phyloP scores from a whole-genome alignment of 306 rosid genomes.

The Begonia fuchsioides region DNA sequence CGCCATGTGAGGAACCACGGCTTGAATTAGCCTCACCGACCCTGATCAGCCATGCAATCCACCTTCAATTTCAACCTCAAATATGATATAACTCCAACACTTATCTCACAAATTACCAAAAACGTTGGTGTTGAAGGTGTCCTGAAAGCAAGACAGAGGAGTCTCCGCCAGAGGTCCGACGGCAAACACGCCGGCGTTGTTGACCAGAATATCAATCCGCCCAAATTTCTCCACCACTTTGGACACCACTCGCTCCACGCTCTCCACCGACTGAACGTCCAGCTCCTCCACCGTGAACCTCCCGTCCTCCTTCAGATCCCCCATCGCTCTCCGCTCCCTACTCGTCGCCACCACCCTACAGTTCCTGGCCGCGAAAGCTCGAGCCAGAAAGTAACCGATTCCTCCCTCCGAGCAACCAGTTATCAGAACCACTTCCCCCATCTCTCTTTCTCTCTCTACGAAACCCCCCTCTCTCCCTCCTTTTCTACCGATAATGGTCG shows the following conservation, averaged over 20 bases:
- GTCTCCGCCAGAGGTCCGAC: constrained; percentile 67
- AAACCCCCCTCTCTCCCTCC: no score
- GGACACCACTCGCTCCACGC: constrained; percentile 27
- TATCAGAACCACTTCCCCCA: constrained; percentile 50
- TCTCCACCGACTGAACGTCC: constrained; percentile 63
- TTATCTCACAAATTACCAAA: no score
- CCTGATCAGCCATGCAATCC: no score
- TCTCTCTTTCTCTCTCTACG: background rate
- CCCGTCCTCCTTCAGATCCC: constrained; percentile 31
- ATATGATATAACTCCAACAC: no score
- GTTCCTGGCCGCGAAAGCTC: constrained; percentile 40
- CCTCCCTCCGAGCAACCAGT: constrained; percentile 67
- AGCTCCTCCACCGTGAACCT: constrained; percentile 47
- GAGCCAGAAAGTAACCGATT: constrained; percentile 62
- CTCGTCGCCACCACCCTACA: constrained; percentile 69
- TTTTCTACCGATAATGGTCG: no score
- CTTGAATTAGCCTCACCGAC: constrained; percentile 74
- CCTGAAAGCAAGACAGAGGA: constrained; percentile 37
- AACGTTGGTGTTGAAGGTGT: constrained; percentile 58
- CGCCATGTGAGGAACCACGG: constrained; percentile 84
- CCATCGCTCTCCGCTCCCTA: constrained; percentile 38
- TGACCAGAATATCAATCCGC: constrained; percentile 54
- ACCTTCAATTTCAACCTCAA: no score
- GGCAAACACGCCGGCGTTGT: constrained; percentile 70
- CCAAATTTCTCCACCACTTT: constrained; percentile 37